These are phyloP conservation scores for Xylaria nigripes DNA, from an alignment of 495 filamentous ascomycete genomes.

Conservation along the genomic window DNA sequence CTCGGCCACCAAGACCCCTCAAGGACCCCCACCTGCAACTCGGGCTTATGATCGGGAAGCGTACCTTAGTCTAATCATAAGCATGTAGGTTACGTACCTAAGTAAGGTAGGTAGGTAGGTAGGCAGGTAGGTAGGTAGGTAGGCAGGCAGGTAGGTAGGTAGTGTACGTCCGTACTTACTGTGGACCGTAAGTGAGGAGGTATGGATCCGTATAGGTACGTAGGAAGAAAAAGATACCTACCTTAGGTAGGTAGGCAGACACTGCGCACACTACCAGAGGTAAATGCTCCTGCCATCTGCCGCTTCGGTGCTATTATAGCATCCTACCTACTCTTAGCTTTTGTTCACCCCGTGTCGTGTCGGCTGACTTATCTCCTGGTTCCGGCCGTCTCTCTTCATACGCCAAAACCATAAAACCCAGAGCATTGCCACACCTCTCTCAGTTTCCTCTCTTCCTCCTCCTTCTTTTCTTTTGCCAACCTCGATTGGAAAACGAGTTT, in stretches of 20 bases:
- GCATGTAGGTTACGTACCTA: no score
- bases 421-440: constrained; percentile 20
- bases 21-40: constrained; percentile 20
- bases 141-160: no score
- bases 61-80: no score
- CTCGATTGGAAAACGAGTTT: constrained; percentile 18
- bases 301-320: constrained; percentile 15
- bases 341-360: constrained; percentile 9
- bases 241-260: no score
- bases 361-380: constrained; percentile 18
- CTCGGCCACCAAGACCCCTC: constrained; percentile 23
- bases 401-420: constrained; percentile 23
- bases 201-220: no score
- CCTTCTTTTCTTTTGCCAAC: constrained; percentile 26
- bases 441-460: constrained; percentile 11
- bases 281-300: constrained; percentile 8
- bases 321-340: background rate
- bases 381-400: constrained; percentile 2
- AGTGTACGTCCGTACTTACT: no score
- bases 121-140: no score
- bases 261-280: background rate
- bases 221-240: no score
- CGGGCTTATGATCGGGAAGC: background rate
- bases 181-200: no score
- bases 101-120: no score